Percentiles rank a stretch among this genome's conserved stretches.
Evolutionary conservation across 2,329 filamentous ascomycete species (phyloP).

Genomic region (Ophiocordyceps australis): DNA sequence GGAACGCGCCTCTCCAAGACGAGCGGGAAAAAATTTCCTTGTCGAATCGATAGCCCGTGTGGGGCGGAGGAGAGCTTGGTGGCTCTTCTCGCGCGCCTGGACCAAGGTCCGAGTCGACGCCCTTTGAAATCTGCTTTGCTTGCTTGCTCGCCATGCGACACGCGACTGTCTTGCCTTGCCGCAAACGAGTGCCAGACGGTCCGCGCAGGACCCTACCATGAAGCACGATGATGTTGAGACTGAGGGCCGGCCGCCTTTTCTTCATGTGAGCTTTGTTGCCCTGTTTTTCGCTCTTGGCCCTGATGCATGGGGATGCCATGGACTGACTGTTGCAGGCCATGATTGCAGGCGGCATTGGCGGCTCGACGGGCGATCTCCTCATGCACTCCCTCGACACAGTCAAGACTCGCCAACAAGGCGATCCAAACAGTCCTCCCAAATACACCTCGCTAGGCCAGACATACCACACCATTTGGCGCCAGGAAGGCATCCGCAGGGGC

Average conservation of each 20-base stretch:
- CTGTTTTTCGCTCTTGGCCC: not conserved
- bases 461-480: conserved; percentile 81
- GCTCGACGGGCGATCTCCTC: conserved; percentile 84
- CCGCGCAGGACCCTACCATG: conserved; percentile 13
- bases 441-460: conserved; percentile 82
- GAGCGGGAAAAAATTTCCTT: no score
- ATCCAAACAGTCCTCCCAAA: conserved; percentile 80
- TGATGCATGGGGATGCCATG: not conserved
- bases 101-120: no score
- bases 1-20: no score
- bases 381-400: conserved; percentile 99
- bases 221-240: conserved; percentile 18
- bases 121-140: no score
- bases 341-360: conserved; percentile 85
- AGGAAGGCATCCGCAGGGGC: conserved; percentile 74
- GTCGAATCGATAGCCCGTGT: no score
- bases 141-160: conserved; percentile 15
- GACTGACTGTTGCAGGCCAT: conserved; percentile 45
- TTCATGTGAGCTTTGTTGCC: conserved; percentile 15
- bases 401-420: conserved; percentile 94
- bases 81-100: no score
- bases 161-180: conserved; percentile 8
- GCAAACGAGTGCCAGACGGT: conserved; percentile 8
- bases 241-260: conserved; percentile 24
- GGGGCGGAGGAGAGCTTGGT: no score